Conservation (phyloP, 176 grass and related monocot species). For the Carex scoparia region DNA sequence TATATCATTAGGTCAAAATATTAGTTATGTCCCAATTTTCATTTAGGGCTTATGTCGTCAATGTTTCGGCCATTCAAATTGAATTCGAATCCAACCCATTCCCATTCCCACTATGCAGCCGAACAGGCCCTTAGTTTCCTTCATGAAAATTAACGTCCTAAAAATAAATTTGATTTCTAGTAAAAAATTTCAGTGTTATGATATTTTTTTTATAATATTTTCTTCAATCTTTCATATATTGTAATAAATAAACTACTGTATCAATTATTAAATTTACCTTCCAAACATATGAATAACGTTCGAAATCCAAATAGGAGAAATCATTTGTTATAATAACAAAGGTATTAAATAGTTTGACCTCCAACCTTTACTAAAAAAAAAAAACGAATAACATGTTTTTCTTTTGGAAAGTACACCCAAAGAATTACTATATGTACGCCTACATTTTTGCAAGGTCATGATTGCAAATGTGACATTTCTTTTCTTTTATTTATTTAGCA, state of each 20-base stretch:
- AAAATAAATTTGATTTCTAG: not conserved
- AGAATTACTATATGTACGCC: not conserved
- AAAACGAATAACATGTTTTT: no score
- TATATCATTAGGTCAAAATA: not conserved
- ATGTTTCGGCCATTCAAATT: no score
- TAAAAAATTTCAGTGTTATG: not conserved
- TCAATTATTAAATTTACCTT: not conserved
- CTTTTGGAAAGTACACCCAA: not conserved
- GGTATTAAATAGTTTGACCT: no score
- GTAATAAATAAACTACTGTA: not conserved
- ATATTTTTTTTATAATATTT: not conserved
- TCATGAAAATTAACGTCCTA: not conserved
- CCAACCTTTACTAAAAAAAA: no score
- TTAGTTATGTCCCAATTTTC: not conserved
- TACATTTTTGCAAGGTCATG: not conserved
- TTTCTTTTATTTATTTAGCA: slow-evolving; percentile 55
- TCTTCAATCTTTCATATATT: not conserved
- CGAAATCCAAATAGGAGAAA: no score
- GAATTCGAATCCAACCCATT: no score
- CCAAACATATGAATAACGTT: not conserved
- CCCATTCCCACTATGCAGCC: no score
- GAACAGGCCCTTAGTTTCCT: no score
- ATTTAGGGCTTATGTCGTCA: no score
- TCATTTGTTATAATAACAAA: no score
- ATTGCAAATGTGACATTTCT: not conserved